A percentile compares a stretch with the other conserved stretches of the same genome.
Evolutionary conservation across 225 moss, liverwort and hornwort species (phyloP).

Genomic region (Marchantia polymorpha): DNA sequence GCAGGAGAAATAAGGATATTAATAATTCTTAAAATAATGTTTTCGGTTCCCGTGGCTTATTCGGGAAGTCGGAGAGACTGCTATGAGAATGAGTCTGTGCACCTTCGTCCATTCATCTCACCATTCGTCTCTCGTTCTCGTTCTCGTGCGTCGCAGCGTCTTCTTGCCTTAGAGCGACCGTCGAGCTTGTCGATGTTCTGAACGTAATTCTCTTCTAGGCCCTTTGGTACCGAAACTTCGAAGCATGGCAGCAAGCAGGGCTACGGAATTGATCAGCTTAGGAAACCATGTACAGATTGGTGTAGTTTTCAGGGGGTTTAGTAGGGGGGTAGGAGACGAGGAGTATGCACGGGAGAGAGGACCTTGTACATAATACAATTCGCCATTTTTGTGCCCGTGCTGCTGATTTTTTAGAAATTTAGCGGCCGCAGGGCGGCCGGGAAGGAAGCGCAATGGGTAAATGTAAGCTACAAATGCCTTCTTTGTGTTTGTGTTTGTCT

Average conservation of each 20-base stretch:
- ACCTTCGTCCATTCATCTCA: not conserved
- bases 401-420: slow-evolving; percentile 15
- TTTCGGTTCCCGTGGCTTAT: not conserved
- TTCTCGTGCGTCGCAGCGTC: not conserved
- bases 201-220: not conserved
- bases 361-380: slow-evolving; percentile 30
- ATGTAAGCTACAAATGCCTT: slow-evolving; percentile 21
- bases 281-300: slow-evolving; percentile 1
- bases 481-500: not conserved
- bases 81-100: not conserved
- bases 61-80: not conserved
- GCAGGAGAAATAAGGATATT: not conserved
- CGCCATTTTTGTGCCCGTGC: not conserved
- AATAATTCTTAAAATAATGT: not conserved
- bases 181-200: slow-evolving; percentile 8
- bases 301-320: slow-evolving; percentile 17
- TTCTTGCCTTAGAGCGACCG: not conserved
- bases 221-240: slow-evolving; percentile 4
- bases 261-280: slow-evolving; percentile 3
- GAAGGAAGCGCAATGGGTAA: slow-evolving; percentile 32
- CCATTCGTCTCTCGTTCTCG: not conserved
- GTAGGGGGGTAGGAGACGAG: slow-evolving; percentile 11
- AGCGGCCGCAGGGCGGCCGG: slow-evolving; percentile 23
- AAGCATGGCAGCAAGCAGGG: slow-evolving; percentile 29
- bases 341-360: slow-evolving; percentile 12